Base-by-base conservation (phyloP, 257 asterid species). In the Scutellaria galericulata region DNA sequence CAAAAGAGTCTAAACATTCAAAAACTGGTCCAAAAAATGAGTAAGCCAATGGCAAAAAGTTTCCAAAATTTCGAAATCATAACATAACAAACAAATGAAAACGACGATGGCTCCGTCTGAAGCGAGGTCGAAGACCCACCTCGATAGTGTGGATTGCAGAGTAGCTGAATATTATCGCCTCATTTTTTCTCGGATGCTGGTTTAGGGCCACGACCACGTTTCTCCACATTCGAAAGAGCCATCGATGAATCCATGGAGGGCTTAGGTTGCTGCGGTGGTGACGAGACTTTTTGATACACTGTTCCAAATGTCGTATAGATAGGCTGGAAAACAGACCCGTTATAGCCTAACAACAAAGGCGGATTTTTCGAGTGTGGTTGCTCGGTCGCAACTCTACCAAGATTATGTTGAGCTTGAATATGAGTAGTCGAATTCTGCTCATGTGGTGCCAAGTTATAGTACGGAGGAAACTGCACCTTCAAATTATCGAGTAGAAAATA, bases 381-480 rank as follows among this genome's bases (percentile, higher is more conserved):
- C 40, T 79, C 64, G 9, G 71, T 18, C 39, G 68, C 42, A 54
- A 76, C 61, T 70, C 68, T 66, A 18, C 79, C 76, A 37, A 4
- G 37, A 31, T 31, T 31, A 31, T 31, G 5, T 31, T 31, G 37
- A 31, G 37, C 37, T 31, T 31, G 37, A 31, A 31, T 31, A 3
- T 31, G 37, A 31, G 37, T 2, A 31, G 37, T 31, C 37, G 37
- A 31, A 31, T 60, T 80, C 47, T 81, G 79, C 52, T 61, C 70
- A 20, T 68, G 73, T n/a, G 55, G 74, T 51, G 71, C 66, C 11
- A 50, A 79, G 47, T 53, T 81, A 41, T 62, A 70, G 76, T 72
- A 73, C 51, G 80, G 81, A 56, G 85, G 81, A 51, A 83, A 64
- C 46, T 66, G 87, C 68, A 73, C 81, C 89, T 84, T 79, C 50